Evolutionary conservation across 163 green algal species (phyloP), one percentile per base, ranked within the genome.

Genomic region (Scenedesmus sp.): DNA sequence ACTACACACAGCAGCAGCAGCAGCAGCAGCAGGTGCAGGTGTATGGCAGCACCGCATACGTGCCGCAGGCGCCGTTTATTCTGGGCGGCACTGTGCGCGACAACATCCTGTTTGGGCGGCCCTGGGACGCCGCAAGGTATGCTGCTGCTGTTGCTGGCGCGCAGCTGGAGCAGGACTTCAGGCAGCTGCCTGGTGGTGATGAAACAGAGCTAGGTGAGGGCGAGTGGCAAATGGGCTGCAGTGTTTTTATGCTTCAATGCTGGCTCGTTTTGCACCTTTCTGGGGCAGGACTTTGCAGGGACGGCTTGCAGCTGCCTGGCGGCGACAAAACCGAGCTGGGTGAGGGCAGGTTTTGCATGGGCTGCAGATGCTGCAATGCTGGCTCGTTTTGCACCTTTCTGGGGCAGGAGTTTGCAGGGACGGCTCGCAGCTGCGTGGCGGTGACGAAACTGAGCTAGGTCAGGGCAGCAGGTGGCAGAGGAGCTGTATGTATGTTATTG

Each of bases 101-200:
- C 23, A 99, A 99, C 92, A 96, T 99, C 66, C 84, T 98, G 57
- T 98, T 95, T 86, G 97, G 97, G 8, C 95, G 95, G 91, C 93
- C 93, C 0, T 97, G 92, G 55, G 92, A 98, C n/a, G 87, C 92
- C 55, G 89, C 56, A 1, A 87, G 93, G 3, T 92, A 92, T 74
- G 26, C 20, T 7, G 57, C 56, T 55, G 85, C 86, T 34, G 74
- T 93, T 64, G 77, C 34, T 52, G 92, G 59, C 4, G 86, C 93
- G 2, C 91, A 87, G 82, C 92, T 96, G 91, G 82, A 77, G 18
- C 59, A 64, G 2, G 94, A 96, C 84, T 79, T 96, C 16, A 52
- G 52, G 23, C 20, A 70, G 55, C 86, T 96, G 88, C 91, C 94
- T 34, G 94, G 91, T 13, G 95, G 96, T 1, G 95, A 98, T 54